Conservation (phyloP, 495 filamentous ascomycete genomes). For the Penicillium salamii region DNA sequence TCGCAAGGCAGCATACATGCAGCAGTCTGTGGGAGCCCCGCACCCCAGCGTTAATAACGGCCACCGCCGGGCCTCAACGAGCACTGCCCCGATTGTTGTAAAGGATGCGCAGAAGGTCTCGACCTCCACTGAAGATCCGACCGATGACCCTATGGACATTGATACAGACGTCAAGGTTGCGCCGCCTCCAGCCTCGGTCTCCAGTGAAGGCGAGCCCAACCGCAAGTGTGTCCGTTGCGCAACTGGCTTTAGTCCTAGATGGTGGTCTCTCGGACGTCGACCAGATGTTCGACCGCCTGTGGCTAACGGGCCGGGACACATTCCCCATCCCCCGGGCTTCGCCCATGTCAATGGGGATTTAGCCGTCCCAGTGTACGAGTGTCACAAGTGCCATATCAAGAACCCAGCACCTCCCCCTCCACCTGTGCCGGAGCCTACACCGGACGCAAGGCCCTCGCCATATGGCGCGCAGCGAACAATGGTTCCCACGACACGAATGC, state of each 20-base stretch:
- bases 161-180: constrained; percentile 30
- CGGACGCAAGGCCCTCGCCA: constrained; percentile 36
- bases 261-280: constrained; percentile 40
- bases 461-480: constrained; percentile 34
- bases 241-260: constrained; percentile 39
- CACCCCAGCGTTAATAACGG: constrained; percentile 22
- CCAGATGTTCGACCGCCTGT: constrained; percentile 26
- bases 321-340: constrained; percentile 24
- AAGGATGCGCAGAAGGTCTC: constrained; percentile 31
- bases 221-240: constrained; percentile 41
- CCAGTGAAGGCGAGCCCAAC: constrained; percentile 12
- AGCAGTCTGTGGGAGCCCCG: constrained; percentile 44
- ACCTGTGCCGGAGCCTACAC: constrained; percentile 28
- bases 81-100: constrained; percentile 19
- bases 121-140: constrained; percentile 23
- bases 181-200: constrained; percentile 8
- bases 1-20: constrained; percentile 74
- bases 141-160: constrained; percentile 35
- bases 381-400: constrained; percentile 54
- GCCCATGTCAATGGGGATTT: constrained; percentile 32
- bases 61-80: constrained; percentile 40
- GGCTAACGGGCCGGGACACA: constrained; percentile 30
- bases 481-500: constrained; percentile 33
- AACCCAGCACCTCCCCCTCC: constrained; percentile 21
- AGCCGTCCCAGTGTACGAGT: constrained; percentile 34